Conservation (phyloP, 2,329 filamentous ascomycete genomes). For the Sporothrix dimorphospora region DNA sequence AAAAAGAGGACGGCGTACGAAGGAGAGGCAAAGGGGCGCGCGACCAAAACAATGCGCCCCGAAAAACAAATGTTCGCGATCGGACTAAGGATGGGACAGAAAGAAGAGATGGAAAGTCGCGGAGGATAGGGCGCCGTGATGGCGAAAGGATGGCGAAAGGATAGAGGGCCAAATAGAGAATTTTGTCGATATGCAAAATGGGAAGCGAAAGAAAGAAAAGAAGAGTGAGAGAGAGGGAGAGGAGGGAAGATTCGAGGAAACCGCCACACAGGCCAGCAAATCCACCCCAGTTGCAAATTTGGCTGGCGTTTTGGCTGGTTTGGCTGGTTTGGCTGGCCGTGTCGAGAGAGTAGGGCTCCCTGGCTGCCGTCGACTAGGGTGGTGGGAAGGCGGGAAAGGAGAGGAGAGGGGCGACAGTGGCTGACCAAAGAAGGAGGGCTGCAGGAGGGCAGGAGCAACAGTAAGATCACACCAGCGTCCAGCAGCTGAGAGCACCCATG, state of each 20-base stretch:
- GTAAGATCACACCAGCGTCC: background rate
- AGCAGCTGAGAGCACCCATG: background rate
- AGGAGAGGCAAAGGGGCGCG: background rate
- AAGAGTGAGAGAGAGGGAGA: conserved; percentile 20
- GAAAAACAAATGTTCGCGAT: background rate
- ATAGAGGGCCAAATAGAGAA: conserved; percentile 12
- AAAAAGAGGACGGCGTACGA: background rate
- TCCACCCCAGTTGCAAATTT: conserved; percentile 23
- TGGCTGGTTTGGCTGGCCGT: background rate
- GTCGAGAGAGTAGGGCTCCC: conserved; percentile 24
- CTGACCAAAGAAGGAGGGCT: conserved; percentile 6
- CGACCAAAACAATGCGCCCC: conserved; percentile 19
- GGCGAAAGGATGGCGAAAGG: conserved; percentile 21
- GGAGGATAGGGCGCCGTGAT: background rate
- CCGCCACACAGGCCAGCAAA: conserved; percentile 31
- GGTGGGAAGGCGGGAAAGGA: conserved; percentile 17
- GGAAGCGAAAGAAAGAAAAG: conserved; percentile 18
- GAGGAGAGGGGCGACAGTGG: conserved; percentile 21
- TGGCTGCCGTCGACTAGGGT: conserved; percentile 18
- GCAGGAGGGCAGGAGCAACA: conserved; percentile 15
- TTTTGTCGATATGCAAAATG: conserved; percentile 15
- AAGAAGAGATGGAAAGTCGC: background rate
- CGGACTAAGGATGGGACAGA: background rate
- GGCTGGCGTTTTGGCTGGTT: conserved; percentile 20
- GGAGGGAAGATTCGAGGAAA: conserved; percentile 24